A percentile compares a stretch with the other conserved stretches of the same genome.
These are phyloP conservation scores for Tetrahymena borealis DNA, from an alignment of 73 alveolate genomes.

Conservation along the genomic window DNA sequence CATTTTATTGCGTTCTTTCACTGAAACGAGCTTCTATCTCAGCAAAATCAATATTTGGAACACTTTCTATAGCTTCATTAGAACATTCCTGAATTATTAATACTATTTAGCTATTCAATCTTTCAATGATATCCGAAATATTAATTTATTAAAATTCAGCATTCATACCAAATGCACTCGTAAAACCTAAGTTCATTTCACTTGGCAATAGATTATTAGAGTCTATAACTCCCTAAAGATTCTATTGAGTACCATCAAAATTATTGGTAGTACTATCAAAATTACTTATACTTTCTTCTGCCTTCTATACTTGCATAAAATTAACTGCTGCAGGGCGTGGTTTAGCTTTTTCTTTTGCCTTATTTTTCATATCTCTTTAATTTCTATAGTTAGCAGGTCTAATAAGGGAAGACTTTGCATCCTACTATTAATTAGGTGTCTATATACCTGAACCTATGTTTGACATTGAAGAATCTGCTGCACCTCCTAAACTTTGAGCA, in stretches of 20 bases:
- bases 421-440: not conserved
- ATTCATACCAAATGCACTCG: not conserved
- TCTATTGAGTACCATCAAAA: not conserved
- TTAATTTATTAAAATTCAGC: not conserved
- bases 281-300: not conserved
- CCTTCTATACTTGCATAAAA: not conserved
- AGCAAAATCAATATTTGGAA: not conserved
- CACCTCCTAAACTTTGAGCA: not conserved
- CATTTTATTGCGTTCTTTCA: not conserved
- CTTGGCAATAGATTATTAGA: not conserved
- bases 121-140: not conserved
- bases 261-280: not conserved
- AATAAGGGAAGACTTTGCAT: not conserved
- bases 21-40: not conserved
- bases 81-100: not conserved
- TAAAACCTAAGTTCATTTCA: not conserved
- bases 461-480: not conserved
- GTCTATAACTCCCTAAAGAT: not conserved
- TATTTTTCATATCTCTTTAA: not conserved
- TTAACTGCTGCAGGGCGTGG: not conserved
- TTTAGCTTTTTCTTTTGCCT: not conserved
- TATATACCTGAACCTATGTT: not conserved
- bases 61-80: not conserved
- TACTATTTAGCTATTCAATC: not conserved
- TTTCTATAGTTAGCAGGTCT: not conserved